A percentile compares a stretch with the other conserved stretches of the same genome.
Conservation (phyloP, 2,329 filamentous ascomycete genomes). For the Ambrosiella xylebori region DNA sequence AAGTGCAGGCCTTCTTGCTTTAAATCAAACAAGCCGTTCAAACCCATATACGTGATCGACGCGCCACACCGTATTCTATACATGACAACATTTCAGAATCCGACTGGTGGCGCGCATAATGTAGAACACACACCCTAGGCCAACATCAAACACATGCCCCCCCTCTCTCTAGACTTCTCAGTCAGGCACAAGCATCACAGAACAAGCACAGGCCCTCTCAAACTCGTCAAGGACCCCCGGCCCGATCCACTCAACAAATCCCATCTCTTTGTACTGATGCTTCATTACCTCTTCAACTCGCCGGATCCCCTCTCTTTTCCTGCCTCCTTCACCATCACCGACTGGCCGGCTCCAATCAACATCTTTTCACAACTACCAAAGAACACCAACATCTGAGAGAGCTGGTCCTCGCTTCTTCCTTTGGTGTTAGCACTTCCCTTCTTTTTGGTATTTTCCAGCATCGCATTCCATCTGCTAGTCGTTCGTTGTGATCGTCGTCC, state of each 20-base stretch:
- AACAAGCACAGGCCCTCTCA: not conserved
- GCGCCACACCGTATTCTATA: not conserved
- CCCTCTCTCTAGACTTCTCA: not conserved
- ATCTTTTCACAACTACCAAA: not conserved
- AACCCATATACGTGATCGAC: not conserved
- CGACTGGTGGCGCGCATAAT: not conserved
- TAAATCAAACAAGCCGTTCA: not conserved
- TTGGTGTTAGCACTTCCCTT: slow-evolving; percentile 9
- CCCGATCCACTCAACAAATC: not conserved
- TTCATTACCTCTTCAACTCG: not conserved
- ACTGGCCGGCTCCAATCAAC: not conserved
- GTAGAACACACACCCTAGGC: not conserved
- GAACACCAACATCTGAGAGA: not conserved
- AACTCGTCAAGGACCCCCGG: not conserved
- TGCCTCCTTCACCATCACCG: not conserved
- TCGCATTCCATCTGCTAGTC: not conserved
- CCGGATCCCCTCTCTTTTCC: not conserved
- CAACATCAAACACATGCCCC: slow-evolving; percentile 9
- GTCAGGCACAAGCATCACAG: not conserved
- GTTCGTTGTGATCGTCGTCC: not conserved
- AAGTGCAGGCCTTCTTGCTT: not conserved
- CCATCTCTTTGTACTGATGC: not conserved
- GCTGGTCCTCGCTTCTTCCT: slow-evolving; percentile 4
- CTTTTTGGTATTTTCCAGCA: slow-evolving; percentile 1
- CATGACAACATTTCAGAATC: not conserved